phyloP scores from a whole-genome alignment of 495 filamentous ascomycete genomes.

The Hypoxylon fragiforme region DNA sequence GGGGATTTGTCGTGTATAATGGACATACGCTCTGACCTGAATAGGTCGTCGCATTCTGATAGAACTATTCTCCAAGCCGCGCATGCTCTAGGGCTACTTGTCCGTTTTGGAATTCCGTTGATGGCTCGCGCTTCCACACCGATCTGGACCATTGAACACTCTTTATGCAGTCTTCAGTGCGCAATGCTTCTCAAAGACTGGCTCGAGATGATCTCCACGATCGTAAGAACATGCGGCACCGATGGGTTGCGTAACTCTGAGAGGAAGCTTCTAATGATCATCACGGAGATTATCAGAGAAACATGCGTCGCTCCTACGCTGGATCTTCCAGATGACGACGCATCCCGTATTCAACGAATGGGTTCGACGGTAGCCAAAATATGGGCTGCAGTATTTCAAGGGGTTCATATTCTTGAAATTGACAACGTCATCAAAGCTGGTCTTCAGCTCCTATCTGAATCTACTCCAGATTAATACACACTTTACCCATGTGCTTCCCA shows the following conservation, averaged over 20 bases:
- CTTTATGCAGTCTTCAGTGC: conserved; percentile 53
- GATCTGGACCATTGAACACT: conserved; percentile 58
- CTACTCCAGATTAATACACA: conserved; percentile 32
- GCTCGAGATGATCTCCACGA: conserved; percentile 51
- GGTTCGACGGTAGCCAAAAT: conserved; percentile 5
- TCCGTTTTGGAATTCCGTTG: conserved; percentile 56
- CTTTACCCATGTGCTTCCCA: conserved; percentile 37
- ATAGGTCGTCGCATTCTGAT: conserved; percentile 52
- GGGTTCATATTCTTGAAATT: conserved; percentile 20
- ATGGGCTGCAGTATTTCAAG: conserved; percentile 16
- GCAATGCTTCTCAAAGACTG: conserved; percentile 54
- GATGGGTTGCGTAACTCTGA: conserved; percentile 10
- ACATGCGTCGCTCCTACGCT: conserved; percentile 11
- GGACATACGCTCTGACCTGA: conserved; percentile 45
- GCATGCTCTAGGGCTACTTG: conserved; percentile 58
- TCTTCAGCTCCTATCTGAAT: conserved; percentile 9
- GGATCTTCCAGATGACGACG: conserved; percentile 17
- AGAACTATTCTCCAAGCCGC: conserved; percentile 57
- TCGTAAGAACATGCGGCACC: conserved; percentile 1
- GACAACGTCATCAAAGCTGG: conserved; percentile 12
- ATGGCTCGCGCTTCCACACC: conserved; percentile 57
- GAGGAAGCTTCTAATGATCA: conserved; percentile 9
- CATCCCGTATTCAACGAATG: conserved; percentile 8
- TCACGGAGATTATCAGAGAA: conserved; percentile 19
- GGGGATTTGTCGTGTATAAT: conserved; percentile 52